Percentiles rank a stretch among this genome's conserved stretches.
Conservation (phyloP, 345 rosid genomes). For the Lepidium africanum region DNA sequence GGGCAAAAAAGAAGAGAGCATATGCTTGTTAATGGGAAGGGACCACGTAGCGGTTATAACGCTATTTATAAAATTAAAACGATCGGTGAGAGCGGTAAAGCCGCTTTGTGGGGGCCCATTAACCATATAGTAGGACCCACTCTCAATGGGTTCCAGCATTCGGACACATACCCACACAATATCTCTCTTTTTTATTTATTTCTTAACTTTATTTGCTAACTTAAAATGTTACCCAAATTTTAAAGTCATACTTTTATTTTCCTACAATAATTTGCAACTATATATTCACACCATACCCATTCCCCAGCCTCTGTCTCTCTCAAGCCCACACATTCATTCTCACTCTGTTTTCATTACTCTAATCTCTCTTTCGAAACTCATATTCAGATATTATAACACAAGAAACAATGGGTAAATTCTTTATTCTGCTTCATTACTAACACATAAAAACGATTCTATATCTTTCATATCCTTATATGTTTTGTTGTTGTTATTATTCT, state of each 20-base stretch:
- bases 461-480: not conserved
- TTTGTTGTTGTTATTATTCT: not conserved
- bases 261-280: constrained; percentile 26
- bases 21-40: constrained; percentile 15
- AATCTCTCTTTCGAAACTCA: not conserved
- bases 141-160: constrained; percentile 29
- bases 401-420: constrained; percentile 21
- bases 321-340: constrained; percentile 19
- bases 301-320: constrained; percentile 24
- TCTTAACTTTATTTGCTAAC: not conserved
- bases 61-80: too few species aligned
- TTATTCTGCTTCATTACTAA: not conserved
- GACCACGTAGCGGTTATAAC: constrained; percentile 19
- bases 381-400: not conserved
- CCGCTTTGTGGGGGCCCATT: not conserved
- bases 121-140: constrained; percentile 16
- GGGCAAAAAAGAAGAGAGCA: not conserved
- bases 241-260: not conserved
- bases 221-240: constrained; percentile 5
- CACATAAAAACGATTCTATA: not conserved
- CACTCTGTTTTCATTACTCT: constrained; percentile 18
- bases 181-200: constrained; percentile 6
- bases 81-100: too few species aligned
- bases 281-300: constrained; percentile 25
- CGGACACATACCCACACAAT: constrained; percentile 11